Evolutionary conservation across 192 early-diverging fungal species (phyloP), one percentile per base, ranked within the genome.

Genomic region (Entrophospora sp.): DNA sequence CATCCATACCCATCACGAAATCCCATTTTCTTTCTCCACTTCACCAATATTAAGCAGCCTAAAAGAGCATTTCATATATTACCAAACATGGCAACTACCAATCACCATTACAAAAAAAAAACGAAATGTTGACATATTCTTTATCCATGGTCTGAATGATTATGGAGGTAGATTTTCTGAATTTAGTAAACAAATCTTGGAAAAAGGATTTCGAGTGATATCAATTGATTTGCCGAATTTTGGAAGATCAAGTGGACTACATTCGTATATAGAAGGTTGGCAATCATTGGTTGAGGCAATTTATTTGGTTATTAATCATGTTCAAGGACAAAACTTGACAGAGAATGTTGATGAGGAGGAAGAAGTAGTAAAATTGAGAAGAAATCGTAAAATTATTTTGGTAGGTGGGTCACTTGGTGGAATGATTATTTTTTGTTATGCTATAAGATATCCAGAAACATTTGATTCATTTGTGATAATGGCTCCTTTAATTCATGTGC

Each of bases 171-270:
- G 46, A 9, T 43, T 55, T 31, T 52, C 64, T 18, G 35, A 66
- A 55, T 1, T 22, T 42, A 42, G 36, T 40, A 20, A 18, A 3
- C 46, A 31, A 14, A 31, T 40, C 9, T 53, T 66, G 44, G 36
- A 55, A 53, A 20, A 52, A 55, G 64, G 64, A 16, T 66, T 66
- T 55, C 34, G 64, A 20, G 6, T 66, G 2, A 66, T 66, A 3
- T 12, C 37, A 40, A 10, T 31, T 10, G 64, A 66, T 53, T 53
- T 66, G 34, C 64, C 64, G 12, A 25, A 36, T n/a, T 53, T 53
- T 55, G 64, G 64, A 9, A 36, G 64, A 6, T 66, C 64, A 28
- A 55, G 49, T 42, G 64, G 64, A 25, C 30, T 55, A 49, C 64
- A 66, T 31, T 31, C 64, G 1, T 55, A 53, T 53, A 4, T 66